phyloP scores from a whole-genome alignment of 768 basidiomycete species.

The Asterophora lycoperdoides region DNA sequence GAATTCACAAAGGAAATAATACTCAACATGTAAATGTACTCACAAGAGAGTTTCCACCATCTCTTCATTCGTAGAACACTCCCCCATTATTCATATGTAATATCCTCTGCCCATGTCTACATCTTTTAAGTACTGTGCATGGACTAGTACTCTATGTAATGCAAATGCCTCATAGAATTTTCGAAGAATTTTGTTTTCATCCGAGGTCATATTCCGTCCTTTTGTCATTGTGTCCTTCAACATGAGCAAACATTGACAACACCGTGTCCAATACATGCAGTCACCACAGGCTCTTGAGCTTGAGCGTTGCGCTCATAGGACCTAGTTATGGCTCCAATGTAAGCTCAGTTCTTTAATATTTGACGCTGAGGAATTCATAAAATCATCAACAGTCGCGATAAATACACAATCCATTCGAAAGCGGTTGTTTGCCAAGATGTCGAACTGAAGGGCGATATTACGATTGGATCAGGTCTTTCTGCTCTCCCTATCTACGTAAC shows the following conservation, averaged over 20 bases:
- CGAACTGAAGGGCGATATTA: constrained; percentile 91
- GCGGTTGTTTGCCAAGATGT: constrained; percentile 92
- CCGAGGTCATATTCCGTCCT: too few relatives aligned
- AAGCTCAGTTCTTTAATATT: background rate
- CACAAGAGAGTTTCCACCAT: too few relatives aligned
- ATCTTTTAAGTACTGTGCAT: too few relatives aligned
- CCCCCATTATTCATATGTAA: too few relatives aligned
- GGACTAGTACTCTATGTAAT: too few relatives aligned
- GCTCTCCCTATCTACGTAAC: background rate
- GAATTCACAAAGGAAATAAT: too few relatives aligned
- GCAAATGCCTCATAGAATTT: too few relatives aligned
- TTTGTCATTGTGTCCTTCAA: too few relatives aligned
- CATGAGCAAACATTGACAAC: background rate
- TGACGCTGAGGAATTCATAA: background rate
- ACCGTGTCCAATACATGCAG: background rate
- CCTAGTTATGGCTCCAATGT: constrained; percentile 18
- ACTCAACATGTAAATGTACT: too few relatives aligned
- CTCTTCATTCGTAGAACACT: too few relatives aligned
- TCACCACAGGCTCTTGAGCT: background rate
- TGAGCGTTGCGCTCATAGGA: background rate
- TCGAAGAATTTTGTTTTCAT: too few relatives aligned
- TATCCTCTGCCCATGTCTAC: too few relatives aligned
- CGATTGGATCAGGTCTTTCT: constrained; percentile 71
- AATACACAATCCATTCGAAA: constrained; percentile 86
- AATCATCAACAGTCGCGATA: constrained; percentile 64